Percentiles rank a stretch among this genome's conserved stretches.
Conservation (phyloP, 257 asterid species). For the Solanum chmielewskii region DNA sequence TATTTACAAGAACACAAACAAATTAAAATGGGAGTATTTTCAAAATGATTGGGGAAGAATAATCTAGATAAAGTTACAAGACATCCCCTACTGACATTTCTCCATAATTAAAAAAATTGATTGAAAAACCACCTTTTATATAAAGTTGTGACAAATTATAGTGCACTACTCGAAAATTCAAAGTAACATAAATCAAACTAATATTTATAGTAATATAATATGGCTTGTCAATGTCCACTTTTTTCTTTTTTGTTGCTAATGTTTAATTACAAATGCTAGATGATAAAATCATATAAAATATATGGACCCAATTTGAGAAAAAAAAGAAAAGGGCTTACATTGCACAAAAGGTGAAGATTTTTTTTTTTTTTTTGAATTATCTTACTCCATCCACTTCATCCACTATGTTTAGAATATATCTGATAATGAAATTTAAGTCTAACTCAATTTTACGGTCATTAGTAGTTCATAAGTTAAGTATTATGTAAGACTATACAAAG, state of each 20-base stretch:
- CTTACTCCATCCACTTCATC: background rate
- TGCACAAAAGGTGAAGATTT: background rate
- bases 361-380: background rate
- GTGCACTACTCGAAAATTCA: background rate
- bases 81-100: background rate
- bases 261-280: background rate
- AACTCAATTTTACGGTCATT: background rate
- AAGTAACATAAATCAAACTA: background rate
- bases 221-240: background rate
- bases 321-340: background rate
- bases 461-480: background rate
- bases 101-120: background rate
- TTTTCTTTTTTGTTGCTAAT: background rate
- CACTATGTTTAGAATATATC: background rate
- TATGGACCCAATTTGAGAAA: background rate
- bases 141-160: background rate
- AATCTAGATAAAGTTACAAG: background rate
- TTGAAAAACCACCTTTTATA: background rate
- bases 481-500: background rate
- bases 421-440: background rate
- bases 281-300: background rate
- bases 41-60: background rate
- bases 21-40: no score
- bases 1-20: no score
- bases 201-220: no score